Evolutionary conservation across 1,139 yeast genomes (phyloP), one percentile per base, ranked within the genome.

Genomic region (Yamadazyma conglobata): DNA sequence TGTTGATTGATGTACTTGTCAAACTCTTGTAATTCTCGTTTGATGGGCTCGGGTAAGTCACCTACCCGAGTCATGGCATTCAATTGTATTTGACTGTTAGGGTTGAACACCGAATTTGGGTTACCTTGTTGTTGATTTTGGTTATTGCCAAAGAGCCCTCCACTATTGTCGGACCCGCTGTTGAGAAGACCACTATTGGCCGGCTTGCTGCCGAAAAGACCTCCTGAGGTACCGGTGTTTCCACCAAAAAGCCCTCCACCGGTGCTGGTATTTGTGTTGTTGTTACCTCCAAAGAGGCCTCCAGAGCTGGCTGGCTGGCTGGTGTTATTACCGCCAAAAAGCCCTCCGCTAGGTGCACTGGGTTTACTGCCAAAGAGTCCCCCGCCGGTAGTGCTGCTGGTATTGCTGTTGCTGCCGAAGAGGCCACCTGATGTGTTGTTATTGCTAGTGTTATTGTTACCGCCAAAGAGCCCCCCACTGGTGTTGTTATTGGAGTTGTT

Each of bases 61-160:
- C 84, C 79, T 3, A 89, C 91, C 32, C 94, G 71, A 0, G 96
- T 86, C 73, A 89, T 77, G 5, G 95, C 83, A 3, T 91, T 84
- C 32, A 88, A 69, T 27, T 76, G 81, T 11, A 39, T 22, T 33
- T 43, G 46, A 13, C 28, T 30, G 19, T 37, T 39, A 6, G 38
- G 36, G 18, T 29, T 38, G 25, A 37, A 35, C 4, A 50, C 31
- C 46, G 35, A 55, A 65, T 35, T 57, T 68, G 34, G 57, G 60
- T 22, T 23, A 15, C 24, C 22, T 15, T 25, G 24, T 6, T 13
- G 18, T 10, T 33, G 33, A 16, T 26, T 32, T 15, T 25, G 9
- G 24, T 33, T 26, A 10, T 24, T 22, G 3, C 24, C 25, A 25
- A 35, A 32, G n/a, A 34, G 25, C n/a, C 37, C 37, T 6, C 28